These are phyloP conservation scores for Gaertneriomyces sp. DNA, from an alignment of 192 early-diverging fungal species.

Conservation along the genomic window DNA sequence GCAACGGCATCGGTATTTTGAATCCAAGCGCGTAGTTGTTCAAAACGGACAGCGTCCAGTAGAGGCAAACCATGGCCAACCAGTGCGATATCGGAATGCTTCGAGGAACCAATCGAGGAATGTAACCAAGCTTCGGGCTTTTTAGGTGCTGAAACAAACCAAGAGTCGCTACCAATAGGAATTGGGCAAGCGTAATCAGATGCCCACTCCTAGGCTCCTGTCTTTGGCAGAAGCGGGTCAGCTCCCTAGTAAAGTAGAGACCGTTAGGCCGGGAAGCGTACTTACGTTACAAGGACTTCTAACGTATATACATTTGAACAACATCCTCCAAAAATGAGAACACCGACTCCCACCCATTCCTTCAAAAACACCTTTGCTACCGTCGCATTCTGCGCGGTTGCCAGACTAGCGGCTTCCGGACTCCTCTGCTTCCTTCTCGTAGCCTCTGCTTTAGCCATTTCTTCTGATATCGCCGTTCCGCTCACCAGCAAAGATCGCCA, in stretches of 20 bases:
- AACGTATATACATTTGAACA: constrained; percentile 84
- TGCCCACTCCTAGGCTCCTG: constrained; percentile 60
- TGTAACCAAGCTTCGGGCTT: constrained; percentile 16
- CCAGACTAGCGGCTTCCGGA: no score
- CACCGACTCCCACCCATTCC: constrained; percentile 56
- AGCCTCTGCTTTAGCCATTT: no score
- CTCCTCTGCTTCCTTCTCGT: no score
- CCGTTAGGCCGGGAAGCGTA: no score
- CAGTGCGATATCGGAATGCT: constrained; percentile 69
- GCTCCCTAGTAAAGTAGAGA: neutral
- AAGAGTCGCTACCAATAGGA: constrained; percentile 69
- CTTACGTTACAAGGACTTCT: constrained; percentile 70
- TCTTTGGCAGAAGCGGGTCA: constrained; percentile 13
- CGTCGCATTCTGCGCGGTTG: no score
- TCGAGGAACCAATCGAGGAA: constrained; percentile 27
- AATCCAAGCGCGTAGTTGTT: constrained; percentile 81
- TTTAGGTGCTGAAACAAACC: constrained; percentile 60
- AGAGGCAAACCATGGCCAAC: constrained; percentile 72
- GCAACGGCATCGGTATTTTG: constrained; percentile 79
- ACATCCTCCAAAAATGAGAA: constrained; percentile 83
- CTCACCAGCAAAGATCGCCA: no score
- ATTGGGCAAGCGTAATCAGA: constrained; percentile 81
- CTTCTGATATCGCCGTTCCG: no score
- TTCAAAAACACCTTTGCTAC: constrained; percentile 27
- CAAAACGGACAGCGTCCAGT: constrained; percentile 72